Evolutionary conservation across 768 basidiomycete species (phyloP).

Genomic region (Pisolithus microcarpus): DNA sequence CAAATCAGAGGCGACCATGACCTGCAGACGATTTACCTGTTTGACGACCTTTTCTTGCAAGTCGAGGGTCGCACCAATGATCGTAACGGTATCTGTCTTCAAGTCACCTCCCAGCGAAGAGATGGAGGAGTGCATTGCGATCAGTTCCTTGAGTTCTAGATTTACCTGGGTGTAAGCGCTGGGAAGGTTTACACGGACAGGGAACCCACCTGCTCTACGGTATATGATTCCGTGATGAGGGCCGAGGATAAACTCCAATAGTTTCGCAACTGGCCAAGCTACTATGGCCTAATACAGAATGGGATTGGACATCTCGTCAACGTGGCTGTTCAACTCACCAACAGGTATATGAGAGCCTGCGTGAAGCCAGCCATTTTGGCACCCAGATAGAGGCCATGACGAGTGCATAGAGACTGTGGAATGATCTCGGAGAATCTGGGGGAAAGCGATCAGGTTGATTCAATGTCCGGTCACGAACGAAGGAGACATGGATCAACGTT

Average conservation of each 20-base stretch:
- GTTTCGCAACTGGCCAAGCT: slow-evolving; percentile 80
- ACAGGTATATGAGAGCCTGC: slow-evolving; percentile 54
- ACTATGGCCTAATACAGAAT: slow-evolving; percentile 48
- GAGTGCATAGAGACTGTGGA: slow-evolving; percentile 86
- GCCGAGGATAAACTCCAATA: slow-evolving; percentile 72
- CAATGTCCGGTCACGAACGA: not conserved
- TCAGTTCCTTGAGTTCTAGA: slow-evolving; percentile 78
- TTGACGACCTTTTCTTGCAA: slow-evolving; percentile 79
- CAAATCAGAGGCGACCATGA: no score
- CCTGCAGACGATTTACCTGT: slow-evolving; percentile 34
- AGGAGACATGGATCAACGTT: not conserved
- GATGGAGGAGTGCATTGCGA: slow-evolving; percentile 75
- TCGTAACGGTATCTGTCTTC: slow-evolving; percentile 79
- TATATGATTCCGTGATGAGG: slow-evolving; percentile 90
- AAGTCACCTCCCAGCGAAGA: slow-evolving; percentile 79
- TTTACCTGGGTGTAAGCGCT: not conserved
- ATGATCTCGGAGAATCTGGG: slow-evolving; percentile 84
- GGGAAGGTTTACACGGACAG: not conserved
- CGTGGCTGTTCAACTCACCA: slow-evolving; percentile 38
- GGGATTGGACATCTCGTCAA: not conserved
- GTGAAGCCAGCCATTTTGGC: slow-evolving; percentile 79
- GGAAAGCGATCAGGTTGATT: slow-evolving; percentile 4
- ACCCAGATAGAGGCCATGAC: slow-evolving; percentile 83
- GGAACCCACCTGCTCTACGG: slow-evolving; percentile 49
- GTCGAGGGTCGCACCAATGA: slow-evolving; percentile 85